These are phyloP conservation scores for Phellopilus nigrolimitatus DNA, from an alignment of 1,284 basidiomycete genomes.

Conservation along the genomic window DNA sequence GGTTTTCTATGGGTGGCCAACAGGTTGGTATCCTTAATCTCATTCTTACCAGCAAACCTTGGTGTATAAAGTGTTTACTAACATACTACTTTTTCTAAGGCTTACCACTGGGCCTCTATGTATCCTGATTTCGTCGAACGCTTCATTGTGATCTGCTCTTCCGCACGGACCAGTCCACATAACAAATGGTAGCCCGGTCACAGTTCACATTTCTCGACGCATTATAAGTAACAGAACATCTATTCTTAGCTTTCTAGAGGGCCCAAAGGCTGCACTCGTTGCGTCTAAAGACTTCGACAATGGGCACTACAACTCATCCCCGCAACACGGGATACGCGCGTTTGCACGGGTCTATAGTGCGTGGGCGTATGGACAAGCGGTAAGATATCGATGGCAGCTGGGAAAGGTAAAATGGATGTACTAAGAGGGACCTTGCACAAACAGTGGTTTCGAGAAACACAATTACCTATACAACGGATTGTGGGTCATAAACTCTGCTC, in stretches of 20 bases:
- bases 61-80: not conserved
- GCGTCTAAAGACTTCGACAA: slow-evolving; percentile 33
- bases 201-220: not conserved
- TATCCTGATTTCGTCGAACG: slow-evolving; percentile 35
- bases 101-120: slow-evolving; percentile 34
- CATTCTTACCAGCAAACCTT: not conserved
- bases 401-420: not conserved
- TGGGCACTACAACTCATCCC: slow-evolving; percentile 32
- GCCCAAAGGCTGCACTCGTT: slow-evolving; percentile 34
- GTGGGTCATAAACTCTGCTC: slow-evolving; percentile 26
- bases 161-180: slow-evolving; percentile 36
- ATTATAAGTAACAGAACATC: not conserved
- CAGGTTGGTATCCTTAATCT: slow-evolving; percentile 35
- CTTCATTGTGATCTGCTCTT: slow-evolving; percentile 34
- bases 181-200: slow-evolving; percentile 37
- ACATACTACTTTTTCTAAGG: slow-evolving; percentile 20
- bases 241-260: slow-evolving; percentile 33
- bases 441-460: slow-evolving; percentile 36
- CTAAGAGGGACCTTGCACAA: not conserved
- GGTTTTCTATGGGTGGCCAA: slow-evolving; percentile 62
- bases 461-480: slow-evolving; percentile 29
- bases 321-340: slow-evolving; percentile 33
- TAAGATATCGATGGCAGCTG: slow-evolving; percentile 22
- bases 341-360: slow-evolving; percentile 34
- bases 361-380: slow-evolving; percentile 37